Base-by-base conservation (phyloP, 805 yeast species). In the Torulaspora franciscae region DNA sequence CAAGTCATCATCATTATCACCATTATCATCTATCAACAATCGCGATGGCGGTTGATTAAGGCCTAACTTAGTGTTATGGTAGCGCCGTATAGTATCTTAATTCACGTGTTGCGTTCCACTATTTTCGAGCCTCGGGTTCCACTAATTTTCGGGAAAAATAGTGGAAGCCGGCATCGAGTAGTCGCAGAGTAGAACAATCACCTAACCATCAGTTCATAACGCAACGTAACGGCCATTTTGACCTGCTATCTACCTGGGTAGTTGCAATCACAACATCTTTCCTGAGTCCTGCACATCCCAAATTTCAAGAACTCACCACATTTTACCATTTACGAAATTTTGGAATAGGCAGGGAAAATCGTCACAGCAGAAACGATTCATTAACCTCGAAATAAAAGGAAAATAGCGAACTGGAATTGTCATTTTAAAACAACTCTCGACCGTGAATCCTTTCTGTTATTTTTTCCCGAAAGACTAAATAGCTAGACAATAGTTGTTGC, bases 161-260 rank as follows among this genome's bases (percentile, higher is more conserved):
- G 34, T 37, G 41, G 42, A 39, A 13, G 42, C 42, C 36, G 17
- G 33, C 30, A 14, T 10, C 15, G 11, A 4, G 5, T 24, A 27
- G 11, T 13, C 25, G 17, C 40, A 24, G 23, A 30, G 35, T n/a
- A 9, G 17, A 30, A 14, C n/a, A 40, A 44, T 44, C 47, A 44
- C 47, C 47, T 44, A 44, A 44, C 42, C 33, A 30, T 27, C 41
- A 30, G 40, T 26, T 15, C 44, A 30, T 39, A 44, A 44, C 47
- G 47, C 43, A 44, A 40, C 47, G 40, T 27, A 35, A 28, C 34
- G 23, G n/a, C 40, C 14, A 19, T 7, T 3, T 6, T 28, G 5
- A 19, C 5, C 22, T 19, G 5, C 22, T 19, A 19, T 19, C 22
- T 19, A 19, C 5, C 22, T 19, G 22, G 34, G 14, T 28, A 11